Percentiles rank a stretch among this genome's conserved stretches.
Conservation (phyloP, 148 eudicot species). For the Fallopia convolvulus region DNA sequence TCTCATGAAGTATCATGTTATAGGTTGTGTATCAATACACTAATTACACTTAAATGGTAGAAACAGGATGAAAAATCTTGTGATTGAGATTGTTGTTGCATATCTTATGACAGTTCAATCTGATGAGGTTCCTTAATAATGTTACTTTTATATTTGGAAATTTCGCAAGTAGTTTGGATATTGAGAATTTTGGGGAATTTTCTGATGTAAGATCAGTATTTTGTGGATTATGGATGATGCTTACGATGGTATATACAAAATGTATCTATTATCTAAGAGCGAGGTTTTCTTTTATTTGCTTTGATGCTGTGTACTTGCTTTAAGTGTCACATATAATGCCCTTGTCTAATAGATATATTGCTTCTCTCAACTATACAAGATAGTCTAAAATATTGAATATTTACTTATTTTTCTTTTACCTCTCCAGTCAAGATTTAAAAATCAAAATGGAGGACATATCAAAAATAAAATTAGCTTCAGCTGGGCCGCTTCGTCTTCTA, state of each 20-base stretch:
- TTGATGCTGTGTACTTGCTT: background rate
- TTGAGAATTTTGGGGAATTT: background rate
- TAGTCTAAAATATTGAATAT: background rate
- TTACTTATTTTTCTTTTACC: constrained; percentile 1
- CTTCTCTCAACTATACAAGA: background rate
- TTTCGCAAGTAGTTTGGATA: background rate
- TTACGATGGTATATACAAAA: background rate
- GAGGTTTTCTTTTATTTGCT: background rate
- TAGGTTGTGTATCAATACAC: background rate
- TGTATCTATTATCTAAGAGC: background rate
- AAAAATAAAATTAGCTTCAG: constrained; percentile 64
- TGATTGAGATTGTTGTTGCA: constrained; percentile 1
- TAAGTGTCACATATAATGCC: background rate
- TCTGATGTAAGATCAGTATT: background rate
- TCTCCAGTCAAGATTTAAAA: constrained; percentile 57
- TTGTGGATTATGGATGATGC: background rate
- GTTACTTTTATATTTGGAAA: background rate
- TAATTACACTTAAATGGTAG: background rate
- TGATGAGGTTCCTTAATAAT: background rate
- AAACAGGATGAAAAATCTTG: background rate
- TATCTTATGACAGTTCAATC: background rate
- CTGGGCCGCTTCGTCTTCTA: constrained; percentile 77
- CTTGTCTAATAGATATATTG: background rate
- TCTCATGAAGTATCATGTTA: background rate
- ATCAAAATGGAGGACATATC: constrained; percentile 75